Evolutionary conservation across 78 protist species (phyloP).

Genomic region (Monosiga brevicollis): DNA sequence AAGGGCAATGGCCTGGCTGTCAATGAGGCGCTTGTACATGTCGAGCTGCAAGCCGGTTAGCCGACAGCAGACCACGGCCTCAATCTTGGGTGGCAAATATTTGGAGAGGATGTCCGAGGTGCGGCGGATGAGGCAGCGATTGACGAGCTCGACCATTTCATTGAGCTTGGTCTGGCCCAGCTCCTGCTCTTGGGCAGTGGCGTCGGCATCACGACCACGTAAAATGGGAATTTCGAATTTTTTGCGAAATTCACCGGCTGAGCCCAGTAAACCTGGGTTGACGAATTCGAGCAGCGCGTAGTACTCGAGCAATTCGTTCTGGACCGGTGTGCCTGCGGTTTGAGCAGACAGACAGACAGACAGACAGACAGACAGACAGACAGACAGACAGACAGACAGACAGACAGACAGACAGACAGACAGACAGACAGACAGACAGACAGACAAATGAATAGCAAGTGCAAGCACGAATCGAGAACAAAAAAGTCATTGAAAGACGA

Average conservation of each 20-base stretch:
- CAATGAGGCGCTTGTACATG: slow-evolving; percentile 21
- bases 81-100: slow-evolving; percentile 68
- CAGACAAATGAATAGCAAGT: too few species aligned
- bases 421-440: too few species aligned
- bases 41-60: slow-evolving; percentile 38
- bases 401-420: too few species aligned
- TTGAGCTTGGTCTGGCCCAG: slow-evolving; percentile 17
- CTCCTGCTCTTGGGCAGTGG: slow-evolving; percentile 30
- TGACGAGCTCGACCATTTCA: slow-evolving; percentile 34
- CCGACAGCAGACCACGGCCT: slow-evolving; percentile 45
- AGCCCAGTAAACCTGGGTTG: slow-evolving; percentile 57
- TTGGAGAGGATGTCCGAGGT: slow-evolving; percentile 41
- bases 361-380: too few species aligned
- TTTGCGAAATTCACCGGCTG: not conserved
- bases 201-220: slow-evolving; percentile 38
- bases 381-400: too few species aligned
- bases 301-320: slow-evolving; percentile 58
- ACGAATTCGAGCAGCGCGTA: slow-evolving; percentile 65
- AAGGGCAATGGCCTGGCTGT: too few species aligned
- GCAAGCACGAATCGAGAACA: too few species aligned
- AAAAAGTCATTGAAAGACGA: too few species aligned
- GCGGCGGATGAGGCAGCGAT: slow-evolving; percentile 61
- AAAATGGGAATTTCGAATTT: slow-evolving; percentile 53
- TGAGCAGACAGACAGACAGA: too few species aligned
- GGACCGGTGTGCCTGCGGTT: not conserved